Conservation (phyloP, 257 asterid species). For the Capsicum baccatum region DNA sequence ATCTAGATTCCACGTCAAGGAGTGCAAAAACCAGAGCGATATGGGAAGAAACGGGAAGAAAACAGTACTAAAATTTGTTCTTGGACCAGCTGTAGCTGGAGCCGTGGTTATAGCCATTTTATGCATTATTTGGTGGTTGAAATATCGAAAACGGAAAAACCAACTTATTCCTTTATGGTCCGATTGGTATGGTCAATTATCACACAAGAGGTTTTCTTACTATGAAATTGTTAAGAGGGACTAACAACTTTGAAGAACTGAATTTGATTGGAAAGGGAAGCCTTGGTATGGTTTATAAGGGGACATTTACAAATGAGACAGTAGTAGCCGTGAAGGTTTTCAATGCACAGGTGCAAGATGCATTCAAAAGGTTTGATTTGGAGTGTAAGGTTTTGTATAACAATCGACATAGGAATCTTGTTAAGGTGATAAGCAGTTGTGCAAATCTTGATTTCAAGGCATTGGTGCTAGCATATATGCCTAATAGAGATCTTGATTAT, state of each 20-base stretch:
- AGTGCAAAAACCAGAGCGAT: background rate
- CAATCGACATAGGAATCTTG: conserved; percentile 31
- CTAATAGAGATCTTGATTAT: conserved; percentile 24
- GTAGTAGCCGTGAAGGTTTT: conserved; percentile 28
- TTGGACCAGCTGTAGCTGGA: background rate
- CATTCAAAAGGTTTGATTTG: conserved; percentile 14
- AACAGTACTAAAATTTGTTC: background rate
- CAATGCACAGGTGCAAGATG: background rate
- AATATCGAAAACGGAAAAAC: too few relatives aligned
- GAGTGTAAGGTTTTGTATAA: conserved; percentile 23
- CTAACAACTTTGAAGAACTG: conserved; percentile 24
- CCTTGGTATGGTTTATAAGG: conserved; percentile 14
- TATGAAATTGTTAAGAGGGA: conserved; percentile 24
- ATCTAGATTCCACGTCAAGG: background rate
- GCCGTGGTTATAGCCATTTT: too few relatives aligned
- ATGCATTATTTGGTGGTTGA: too few relatives aligned
- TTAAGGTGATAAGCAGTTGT: conserved; percentile 28
- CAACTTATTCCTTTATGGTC: too few relatives aligned
- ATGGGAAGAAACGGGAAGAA: background rate
- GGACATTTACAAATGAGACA: background rate
- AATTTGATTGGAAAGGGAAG: conserved; percentile 31
- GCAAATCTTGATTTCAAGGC: conserved; percentile 20
- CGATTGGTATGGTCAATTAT: too few relatives aligned
- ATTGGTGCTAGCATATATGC: conserved; percentile 30
- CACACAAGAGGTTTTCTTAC: conserved; percentile 15